Conservation (phyloP, 176 grass and related monocot genomes). For the Musa beccarii region DNA sequence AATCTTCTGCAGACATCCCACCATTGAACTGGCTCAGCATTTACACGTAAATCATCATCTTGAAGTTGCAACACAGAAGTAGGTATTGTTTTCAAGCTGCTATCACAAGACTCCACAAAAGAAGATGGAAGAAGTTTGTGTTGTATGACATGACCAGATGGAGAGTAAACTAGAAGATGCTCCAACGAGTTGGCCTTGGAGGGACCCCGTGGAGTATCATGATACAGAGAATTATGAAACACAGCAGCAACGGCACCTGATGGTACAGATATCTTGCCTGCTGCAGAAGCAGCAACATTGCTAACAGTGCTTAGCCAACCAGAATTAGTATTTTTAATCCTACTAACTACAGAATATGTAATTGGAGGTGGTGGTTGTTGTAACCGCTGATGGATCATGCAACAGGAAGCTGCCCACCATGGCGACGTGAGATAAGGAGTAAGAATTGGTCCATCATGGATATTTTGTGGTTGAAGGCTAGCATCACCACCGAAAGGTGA, state of each 20-base stretch:
- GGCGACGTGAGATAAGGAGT: conserved; percentile 62
- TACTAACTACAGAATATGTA: conserved; percentile 78
- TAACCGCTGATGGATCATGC: conserved; percentile 77
- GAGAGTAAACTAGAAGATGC: conserved; percentile 96
- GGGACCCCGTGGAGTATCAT: conserved; percentile 34
- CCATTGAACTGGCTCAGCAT: conserved; percentile 94
- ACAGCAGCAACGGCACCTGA: conserved; percentile 76
- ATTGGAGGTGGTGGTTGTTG: conserved; percentile 56
- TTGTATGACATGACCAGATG: conserved; percentile 96
- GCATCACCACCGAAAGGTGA: conserved; percentile 94
- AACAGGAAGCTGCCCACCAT: conserved; percentile 90
- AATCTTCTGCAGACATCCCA: conserved; percentile 99
- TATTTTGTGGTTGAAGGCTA: conserved; percentile 57
- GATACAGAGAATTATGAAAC: conserved; percentile 79
- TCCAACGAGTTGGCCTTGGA: conserved; percentile 81
- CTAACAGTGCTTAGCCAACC: conserved; percentile 98
- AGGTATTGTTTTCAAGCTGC: conserved; percentile 45
- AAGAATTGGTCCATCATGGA: conserved; percentile 65
- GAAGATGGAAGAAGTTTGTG: conserved; percentile 86
- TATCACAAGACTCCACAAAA: conserved; percentile 51
- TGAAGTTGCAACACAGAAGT: conserved; percentile 50
- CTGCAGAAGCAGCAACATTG: conserved; percentile 87
- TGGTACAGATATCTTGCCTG: conserved; percentile 67
- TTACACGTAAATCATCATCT: conserved; percentile 94
- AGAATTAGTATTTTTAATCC: conserved; percentile 88